Percentiles rank a stretch among this genome's conserved stretches.
phyloP scores from a whole-genome alignment of 352 stramenopile species.

The Phytophthora boehmeriae region DNA sequence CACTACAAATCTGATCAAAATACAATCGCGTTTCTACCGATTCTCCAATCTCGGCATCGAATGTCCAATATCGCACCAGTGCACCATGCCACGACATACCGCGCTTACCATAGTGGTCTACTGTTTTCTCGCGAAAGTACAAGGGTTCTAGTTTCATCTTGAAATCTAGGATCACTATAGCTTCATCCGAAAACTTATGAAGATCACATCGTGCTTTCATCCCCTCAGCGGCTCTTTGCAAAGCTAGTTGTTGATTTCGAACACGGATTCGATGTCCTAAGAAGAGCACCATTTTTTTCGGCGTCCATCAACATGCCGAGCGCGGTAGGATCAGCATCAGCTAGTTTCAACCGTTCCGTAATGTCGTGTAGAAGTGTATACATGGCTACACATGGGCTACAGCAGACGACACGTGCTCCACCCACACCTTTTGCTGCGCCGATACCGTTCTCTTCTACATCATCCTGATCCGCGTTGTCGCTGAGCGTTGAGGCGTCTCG shows the following conservation, averaged over 20 bases:
- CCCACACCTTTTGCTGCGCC: background rate
- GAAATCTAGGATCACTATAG: slow-evolving; percentile 37
- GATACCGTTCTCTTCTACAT: too few relatives aligned
- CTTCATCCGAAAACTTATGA: slow-evolving; percentile 17
- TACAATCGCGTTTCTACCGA: slow-evolving; percentile 4
- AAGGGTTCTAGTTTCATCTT: slow-evolving; percentile 43
- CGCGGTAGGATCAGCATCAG: background rate
- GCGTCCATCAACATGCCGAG: slow-evolving; percentile 9
- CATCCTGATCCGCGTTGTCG: too few relatives aligned
- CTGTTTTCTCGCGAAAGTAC: slow-evolving; percentile 37
- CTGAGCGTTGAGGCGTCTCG: too few relatives aligned
- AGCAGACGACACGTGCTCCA: background rate
- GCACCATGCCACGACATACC: slow-evolving; percentile 13
- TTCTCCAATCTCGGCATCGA: background rate
- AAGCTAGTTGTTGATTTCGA: slow-evolving; percentile 22
- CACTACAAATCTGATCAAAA: background rate
- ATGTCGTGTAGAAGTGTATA: background rate
- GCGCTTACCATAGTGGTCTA: slow-evolving; percentile 41
- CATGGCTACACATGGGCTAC: slow-evolving; percentile 1
- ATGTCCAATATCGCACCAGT: background rate
- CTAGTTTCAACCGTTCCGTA: background rate
- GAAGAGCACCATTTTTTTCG: slow-evolving; percentile 15
- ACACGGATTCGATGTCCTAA: slow-evolving; percentile 24
- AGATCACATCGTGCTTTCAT: slow-evolving; percentile 3
- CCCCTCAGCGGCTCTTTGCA: background rate